Percentiles rank a stretch among this genome's conserved stretches.
Conservation (phyloP, 2,329 filamentous ascomycete genomes). For the Neoarthrinium moseri region DNA sequence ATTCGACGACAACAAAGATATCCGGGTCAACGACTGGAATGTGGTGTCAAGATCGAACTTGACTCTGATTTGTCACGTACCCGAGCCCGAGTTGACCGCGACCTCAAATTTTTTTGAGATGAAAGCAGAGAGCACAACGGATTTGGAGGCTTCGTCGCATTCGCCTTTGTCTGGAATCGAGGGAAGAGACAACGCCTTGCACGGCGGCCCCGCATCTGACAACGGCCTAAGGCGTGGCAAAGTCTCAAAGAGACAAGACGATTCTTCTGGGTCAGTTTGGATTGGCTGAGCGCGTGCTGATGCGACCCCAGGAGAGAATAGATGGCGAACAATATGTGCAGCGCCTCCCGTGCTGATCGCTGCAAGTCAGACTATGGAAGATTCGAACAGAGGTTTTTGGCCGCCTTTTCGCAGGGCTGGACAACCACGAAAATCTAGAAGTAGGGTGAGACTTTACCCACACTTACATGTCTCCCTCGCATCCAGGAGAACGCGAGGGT, state of each 20-base stretch:
- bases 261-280: slow-evolving; percentile 13
- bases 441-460: neutral
- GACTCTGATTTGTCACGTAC: slow-evolving; percentile 14
- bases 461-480: slow-evolving; percentile 6
- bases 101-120: slow-evolving; percentile 12
- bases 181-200: slow-evolving; percentile 15
- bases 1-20: slow-evolving; percentile 18
- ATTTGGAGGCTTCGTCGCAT: slow-evolving; percentile 13
- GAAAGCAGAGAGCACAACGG: slow-evolving; percentile 19
- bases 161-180: slow-evolving; percentile 12
- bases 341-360: slow-evolving; percentile 12
- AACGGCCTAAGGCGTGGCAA: slow-evolving; percentile 14
- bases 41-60: slow-evolving; percentile 13
- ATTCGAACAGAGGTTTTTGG: slow-evolving; percentile 14
- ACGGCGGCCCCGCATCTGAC: slow-evolving; percentile 18
- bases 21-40: slow-evolving; percentile 14
- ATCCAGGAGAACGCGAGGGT: neutral
- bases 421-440: neutral
- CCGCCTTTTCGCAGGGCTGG: slow-evolving; percentile 14
- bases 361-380: slow-evolving; percentile 13
- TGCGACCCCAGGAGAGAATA: slow-evolving; percentile 14
- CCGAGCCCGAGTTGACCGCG: slow-evolving; percentile 10
- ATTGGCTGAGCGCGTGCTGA: slow-evolving; percentile 14
- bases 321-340: too few relatives aligned
- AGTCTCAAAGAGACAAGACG: slow-evolving; percentile 16